Evolutionary conservation across 2,329 filamentous ascomycete species (phyloP), one percentile per base, ranked within the genome.

Genomic region (Bipolaris zeicola): DNA sequence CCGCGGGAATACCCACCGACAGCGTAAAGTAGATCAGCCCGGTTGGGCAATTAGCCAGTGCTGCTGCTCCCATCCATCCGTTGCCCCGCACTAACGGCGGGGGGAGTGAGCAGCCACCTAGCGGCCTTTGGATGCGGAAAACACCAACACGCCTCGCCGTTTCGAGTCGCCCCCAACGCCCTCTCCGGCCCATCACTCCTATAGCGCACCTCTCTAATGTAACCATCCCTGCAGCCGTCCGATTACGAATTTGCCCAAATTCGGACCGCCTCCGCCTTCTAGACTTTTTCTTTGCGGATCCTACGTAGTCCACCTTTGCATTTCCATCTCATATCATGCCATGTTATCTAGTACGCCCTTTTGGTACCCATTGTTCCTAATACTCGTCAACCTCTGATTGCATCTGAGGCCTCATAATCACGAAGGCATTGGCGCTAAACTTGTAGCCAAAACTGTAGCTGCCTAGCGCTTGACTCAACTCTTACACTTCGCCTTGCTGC

Each of bases 61-160:
- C 8, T 28, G 38, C 20, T 26, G 18, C 6, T 42, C 20, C 20
- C 20, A 46, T 42, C 38, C 33, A 39, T 42, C 50, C 18, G 38
- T 42, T 50, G 48, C 57, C 50, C 52, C 52, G 53, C 57, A 55
- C 57, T 58, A 61, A 52, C 20, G 33, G 61, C 52, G 57, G 57
- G 58, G 51, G 47, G 18, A 36, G 31, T 49, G 54, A 43, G 20
- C 13, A 33, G 37, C 51, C 43, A 52, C 36, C 26, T 53, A 49
- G 50, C 43, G 47, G 42, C 37, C 37, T 33, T 38, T 33, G 41
- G 50, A 39, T 42, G 26, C 18, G 43, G 34, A 54, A 38, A 41
- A 42, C 38, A 65, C 58, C 49, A 57, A 52, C 57, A 34, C 48
- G 57, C 44, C 26, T 52, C 44, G 39, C 44, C 26, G 31, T 22